phyloP scores from a whole-genome alignment of 768 basidiomycete genomes.

The Hemileccinum impolitum region DNA sequence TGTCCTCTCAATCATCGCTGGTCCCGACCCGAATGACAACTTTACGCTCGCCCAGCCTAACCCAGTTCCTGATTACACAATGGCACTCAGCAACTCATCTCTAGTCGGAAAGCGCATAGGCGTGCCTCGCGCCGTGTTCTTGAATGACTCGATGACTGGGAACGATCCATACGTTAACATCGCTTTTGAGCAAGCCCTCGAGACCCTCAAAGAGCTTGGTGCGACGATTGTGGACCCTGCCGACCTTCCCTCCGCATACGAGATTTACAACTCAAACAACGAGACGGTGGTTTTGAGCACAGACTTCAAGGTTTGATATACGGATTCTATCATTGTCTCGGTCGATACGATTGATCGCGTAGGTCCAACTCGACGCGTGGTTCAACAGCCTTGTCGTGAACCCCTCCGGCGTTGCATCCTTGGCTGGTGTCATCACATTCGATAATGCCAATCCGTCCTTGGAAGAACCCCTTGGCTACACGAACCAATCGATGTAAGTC shows the following conservation, averaged over 20 bases:
- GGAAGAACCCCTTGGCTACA: slow-evolving; percentile 40
- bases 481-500: slow-evolving; percentile 34
- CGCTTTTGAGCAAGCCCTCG: slow-evolving; percentile 40
- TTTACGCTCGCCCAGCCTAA: slow-evolving; percentile 52
- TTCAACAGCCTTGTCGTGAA: slow-evolving; percentile 44
- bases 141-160: slow-evolving; percentile 26
- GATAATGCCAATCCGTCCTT: slow-evolving; percentile 47
- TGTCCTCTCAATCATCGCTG: slow-evolving; percentile 55
- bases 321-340: background rate
- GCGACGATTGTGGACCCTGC: slow-evolving; percentile 60
- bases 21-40: slow-evolving; percentile 52
- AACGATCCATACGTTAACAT: slow-evolving; percentile 31
- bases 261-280: slow-evolving; percentile 46
- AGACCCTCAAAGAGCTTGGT: slow-evolving; percentile 36
- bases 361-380: slow-evolving; percentile 56
- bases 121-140: slow-evolving; percentile 42
- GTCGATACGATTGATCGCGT: background rate
- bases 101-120: slow-evolving; percentile 53
- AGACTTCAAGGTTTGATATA: slow-evolving; percentile 53
- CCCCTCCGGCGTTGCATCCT: slow-evolving; percentile 55
- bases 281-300: slow-evolving; percentile 52
- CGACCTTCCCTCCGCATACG: slow-evolving; percentile 54
- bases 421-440: slow-evolving; percentile 58
- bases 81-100: slow-evolving; percentile 47
- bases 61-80: slow-evolving; percentile 51